Conservation (phyloP, 176 grass and related monocot species). For the Oryza meridionalis region DNA sequence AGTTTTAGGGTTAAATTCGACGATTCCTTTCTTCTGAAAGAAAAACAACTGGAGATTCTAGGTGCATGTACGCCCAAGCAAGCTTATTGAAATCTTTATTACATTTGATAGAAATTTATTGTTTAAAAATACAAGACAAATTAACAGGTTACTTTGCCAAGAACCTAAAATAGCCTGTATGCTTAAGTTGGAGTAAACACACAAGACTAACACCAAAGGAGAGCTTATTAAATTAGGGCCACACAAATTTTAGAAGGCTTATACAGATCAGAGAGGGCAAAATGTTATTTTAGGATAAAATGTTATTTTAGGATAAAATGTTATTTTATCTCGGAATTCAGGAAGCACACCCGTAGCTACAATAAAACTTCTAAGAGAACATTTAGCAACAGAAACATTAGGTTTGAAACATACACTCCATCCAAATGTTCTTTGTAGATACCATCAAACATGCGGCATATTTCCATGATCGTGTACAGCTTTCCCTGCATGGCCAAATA, state of each 20-base stretch:
- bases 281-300: neutral
- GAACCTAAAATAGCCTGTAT: neutral
- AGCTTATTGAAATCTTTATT: neutral
- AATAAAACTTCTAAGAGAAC: neutral
- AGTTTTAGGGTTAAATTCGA: neutral
- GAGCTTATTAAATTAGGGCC: neutral
- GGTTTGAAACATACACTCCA: conserved; percentile 69
- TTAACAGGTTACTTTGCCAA: neutral
- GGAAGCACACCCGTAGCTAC: neutral
- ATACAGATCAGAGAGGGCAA: conserved; percentile 6
- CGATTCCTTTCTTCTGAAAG: neutral
- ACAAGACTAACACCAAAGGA: neutral
- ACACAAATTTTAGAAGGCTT: neutral
- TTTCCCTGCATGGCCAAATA: conserved; percentile 71
- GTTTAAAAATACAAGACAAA: neutral
- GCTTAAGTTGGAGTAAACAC: conserved; percentile 12
- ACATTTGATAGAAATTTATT: conserved; percentile 5
- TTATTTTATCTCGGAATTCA: neutral
- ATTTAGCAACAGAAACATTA: neutral
- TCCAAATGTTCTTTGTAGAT: conserved; percentile 96
- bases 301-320: neutral
- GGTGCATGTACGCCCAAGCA: neutral
- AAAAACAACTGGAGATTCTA: neutral
- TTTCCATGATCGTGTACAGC: conserved; percentile 93
- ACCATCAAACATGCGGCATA: conserved; percentile 91